These are phyloP conservation scores for Sporothrix phasma DNA, from an alignment of 2,329 filamentous ascomycete species.

Conservation along the genomic window DNA sequence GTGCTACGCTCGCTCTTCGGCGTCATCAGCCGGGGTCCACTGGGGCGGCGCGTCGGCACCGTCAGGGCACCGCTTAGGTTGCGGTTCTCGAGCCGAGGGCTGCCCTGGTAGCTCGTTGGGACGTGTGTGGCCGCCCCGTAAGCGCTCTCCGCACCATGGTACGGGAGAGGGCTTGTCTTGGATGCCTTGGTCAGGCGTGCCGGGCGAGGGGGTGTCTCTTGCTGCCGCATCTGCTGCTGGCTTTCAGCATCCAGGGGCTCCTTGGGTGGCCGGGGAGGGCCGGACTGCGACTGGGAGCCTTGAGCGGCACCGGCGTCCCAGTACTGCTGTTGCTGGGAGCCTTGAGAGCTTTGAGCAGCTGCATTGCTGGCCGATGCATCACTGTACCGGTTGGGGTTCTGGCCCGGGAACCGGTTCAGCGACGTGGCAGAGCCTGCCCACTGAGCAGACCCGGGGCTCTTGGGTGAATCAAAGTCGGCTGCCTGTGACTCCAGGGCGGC, in stretches of 20 bases:
- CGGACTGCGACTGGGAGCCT: slow-evolving; percentile 18
- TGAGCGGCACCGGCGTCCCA: slow-evolving; percentile 31
- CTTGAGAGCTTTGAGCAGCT: slow-evolving; percentile 16
- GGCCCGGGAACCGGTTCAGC: slow-evolving; percentile 41
- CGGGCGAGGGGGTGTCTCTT: slow-evolving; percentile 36
- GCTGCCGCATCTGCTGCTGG: slow-evolving; percentile 8
- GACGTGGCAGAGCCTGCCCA: slow-evolving; percentile 54
- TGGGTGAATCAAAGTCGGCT: slow-evolving; percentile 52
- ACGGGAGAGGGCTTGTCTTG: slow-evolving; percentile 47
- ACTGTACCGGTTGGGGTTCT: slow-evolving; percentile 39
- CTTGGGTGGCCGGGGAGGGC: slow-evolving; percentile 52
- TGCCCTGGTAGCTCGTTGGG: slow-evolving; percentile 39
- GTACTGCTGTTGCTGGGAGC: slow-evolving; percentile 30
- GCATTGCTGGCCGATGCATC: slow-evolving; percentile 29
- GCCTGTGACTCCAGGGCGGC: slow-evolving; percentile 62
- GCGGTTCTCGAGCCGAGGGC: slow-evolving; percentile 46
- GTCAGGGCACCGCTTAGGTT: slow-evolving; percentile 45
- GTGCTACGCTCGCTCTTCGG: slow-evolving; percentile 37
- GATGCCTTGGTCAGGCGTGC: slow-evolving; percentile 41
- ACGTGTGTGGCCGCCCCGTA: slow-evolving; percentile 37
- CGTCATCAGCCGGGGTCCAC: slow-evolving; percentile 52
- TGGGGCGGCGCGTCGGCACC: slow-evolving; percentile 44
- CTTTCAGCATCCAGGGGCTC: slow-evolving; percentile 40
- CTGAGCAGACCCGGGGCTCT: slow-evolving; percentile 50
- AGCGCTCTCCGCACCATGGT: slow-evolving; percentile 45